Base-by-base conservation (phyloP, 345 rosid species). In the Reutealis trisperma region DNA sequence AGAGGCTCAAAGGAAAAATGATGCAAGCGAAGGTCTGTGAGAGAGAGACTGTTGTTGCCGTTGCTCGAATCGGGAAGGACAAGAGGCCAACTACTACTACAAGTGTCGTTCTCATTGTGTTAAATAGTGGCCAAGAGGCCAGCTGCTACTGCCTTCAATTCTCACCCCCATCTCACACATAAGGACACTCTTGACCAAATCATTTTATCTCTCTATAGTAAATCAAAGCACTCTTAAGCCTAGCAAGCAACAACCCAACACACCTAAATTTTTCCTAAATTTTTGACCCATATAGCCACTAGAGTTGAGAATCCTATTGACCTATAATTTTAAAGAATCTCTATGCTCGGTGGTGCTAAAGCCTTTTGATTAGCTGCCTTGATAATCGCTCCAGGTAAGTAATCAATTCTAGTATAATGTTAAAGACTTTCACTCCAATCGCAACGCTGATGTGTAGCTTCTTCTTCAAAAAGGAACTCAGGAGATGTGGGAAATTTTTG, bases 401-500 rank as follows among this genome's bases (percentile, higher is more conserved):
- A 90, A 0, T 84, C 90, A 14, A 85, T 78, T 1, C 94, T 92
- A 3, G 92, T 87, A 41, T 87, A 90, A 80, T 75, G 88, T 58
- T 84, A 86, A 57, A 90, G 88, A 24, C 82, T 87, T 79, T 90
- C 92, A 61, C 89, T 80, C 90, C 90, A 88, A 67, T 88, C 64
- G 22, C 90, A 88, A 77, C 85, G 94, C 8, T 76, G 86, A 67
- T 62, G 84, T 2, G 52, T 41, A n/a, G 88, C 83, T 57, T 90
- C 92, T 76, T 90, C 94, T 1, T 82, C 71, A 72, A 86, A 90
- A 25, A 90, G 92, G 77, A 59, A 88, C 51, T 90, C 89, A 1
- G 94, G 94, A 41, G 94, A 82, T 8, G 90, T 84, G 30, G 94
- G 89, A 67, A 89, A 85, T 25, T 84, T 81, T n/a, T n/a, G n/a